phyloP scores from a whole-genome alignment of 2,329 filamentous ascomycete genomes.

The Ophiognomonia clavigignenti-juglandacearum region DNA sequence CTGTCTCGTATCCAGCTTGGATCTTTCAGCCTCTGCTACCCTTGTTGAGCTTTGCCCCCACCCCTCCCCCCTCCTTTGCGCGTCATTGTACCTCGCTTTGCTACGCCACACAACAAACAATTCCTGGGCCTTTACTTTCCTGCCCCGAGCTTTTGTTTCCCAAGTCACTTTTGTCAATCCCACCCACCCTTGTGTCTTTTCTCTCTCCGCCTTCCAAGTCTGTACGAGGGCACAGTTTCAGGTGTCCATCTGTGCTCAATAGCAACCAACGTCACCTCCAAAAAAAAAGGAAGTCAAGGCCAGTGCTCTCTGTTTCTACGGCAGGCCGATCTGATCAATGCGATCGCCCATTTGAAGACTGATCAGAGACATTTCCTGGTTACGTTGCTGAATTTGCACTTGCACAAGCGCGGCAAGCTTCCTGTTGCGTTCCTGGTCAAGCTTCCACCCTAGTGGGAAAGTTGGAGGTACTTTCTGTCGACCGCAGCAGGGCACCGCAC shows the following conservation, averaged over 20 bases:
- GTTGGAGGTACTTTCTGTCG: neutral
- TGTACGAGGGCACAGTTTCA: neutral
- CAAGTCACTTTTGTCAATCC: no score
- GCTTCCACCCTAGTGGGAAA: no score
- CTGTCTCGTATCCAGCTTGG: slow-evolving; percentile 18
- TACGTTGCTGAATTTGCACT: neutral
- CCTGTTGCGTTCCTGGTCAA: no score
- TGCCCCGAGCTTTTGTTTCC: neutral
- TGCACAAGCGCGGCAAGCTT: neutral
- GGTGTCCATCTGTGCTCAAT: neutral
- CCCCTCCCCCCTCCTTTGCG: slow-evolving; percentile 2
- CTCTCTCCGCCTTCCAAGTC: neutral
- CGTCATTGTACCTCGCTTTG: slow-evolving; percentile 10
- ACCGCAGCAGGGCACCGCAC: neutral
- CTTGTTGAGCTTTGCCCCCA: neutral
- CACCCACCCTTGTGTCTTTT: neutral
- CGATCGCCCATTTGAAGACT: neutral
- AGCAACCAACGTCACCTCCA: neutral
- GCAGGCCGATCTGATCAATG: neutral
- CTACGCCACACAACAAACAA: neutral
- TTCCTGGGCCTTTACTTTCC: slow-evolving; percentile 13
- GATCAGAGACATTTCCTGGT: neutral
- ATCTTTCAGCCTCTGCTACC: neutral
- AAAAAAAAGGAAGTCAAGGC: neutral
- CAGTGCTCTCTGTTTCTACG: neutral